phyloP scores from a whole-genome alignment of 2,329 filamentous ascomycete species.

The Colletotrichum orchidophilum region DNA sequence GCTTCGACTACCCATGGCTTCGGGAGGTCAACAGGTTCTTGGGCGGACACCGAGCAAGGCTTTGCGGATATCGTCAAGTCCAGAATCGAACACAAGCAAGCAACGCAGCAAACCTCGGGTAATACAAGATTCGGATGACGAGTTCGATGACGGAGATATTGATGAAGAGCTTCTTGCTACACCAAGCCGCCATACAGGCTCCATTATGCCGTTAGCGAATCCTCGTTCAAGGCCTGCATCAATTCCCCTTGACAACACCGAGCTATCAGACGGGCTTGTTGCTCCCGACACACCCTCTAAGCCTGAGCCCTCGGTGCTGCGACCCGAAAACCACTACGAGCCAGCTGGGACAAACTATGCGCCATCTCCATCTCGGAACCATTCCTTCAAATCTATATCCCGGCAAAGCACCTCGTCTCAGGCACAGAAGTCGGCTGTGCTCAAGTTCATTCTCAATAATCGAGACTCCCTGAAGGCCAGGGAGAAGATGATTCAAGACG shows the following conservation, averaged over 20 bases:
- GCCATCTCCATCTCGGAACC: background rate
- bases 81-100: constrained; percentile 32
- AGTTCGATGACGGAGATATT: constrained; percentile 66
- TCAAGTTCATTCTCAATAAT: constrained; percentile 41
- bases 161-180: constrained; percentile 64
- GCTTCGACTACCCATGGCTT: constrained; percentile 5
- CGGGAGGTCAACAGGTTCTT: constrained; percentile 8
- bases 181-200: constrained; percentile 45
- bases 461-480: constrained; percentile 46
- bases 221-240: constrained; percentile 31
- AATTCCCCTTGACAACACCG: constrained; percentile 23
- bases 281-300: constrained; percentile 30
- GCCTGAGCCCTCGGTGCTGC: background rate
- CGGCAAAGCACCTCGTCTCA: constrained; percentile 24
- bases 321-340: background rate
- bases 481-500: constrained; percentile 49
- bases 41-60: constrained; percentile 38
- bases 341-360: background rate
- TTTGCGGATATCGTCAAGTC: constrained; percentile 28
- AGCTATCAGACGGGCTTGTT: constrained; percentile 29
- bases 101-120: constrained; percentile 42
- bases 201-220: constrained; percentile 19
- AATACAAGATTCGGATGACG: constrained; percentile 67
- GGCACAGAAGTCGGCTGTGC: constrained; percentile 7
- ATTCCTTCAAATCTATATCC: background rate